phyloP scores from a whole-genome alignment of 1,284 basidiomycete genomes.

The Boletus sp. region DNA sequence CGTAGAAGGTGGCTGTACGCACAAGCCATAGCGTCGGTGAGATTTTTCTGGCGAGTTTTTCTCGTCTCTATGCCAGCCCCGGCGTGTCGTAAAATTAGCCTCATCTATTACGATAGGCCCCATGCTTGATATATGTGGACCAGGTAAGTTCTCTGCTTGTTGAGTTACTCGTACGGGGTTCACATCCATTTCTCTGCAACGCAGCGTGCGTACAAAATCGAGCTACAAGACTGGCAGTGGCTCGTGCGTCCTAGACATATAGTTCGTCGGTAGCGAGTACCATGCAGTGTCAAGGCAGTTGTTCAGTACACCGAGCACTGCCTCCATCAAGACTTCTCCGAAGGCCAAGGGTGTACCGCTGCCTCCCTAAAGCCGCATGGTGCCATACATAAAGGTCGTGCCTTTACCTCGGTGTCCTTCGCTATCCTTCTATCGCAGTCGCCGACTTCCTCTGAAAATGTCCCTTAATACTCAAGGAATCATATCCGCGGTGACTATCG shows the following conservation, averaged over 20 bases:
- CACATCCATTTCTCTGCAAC: neutral
- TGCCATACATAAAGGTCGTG: slow-evolving; percentile 27
- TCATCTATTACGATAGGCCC: no score
- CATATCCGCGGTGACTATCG: slow-evolving; percentile 58
- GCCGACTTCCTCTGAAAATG: slow-evolving; percentile 20
- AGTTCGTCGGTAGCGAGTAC: neutral
- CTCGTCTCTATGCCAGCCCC: neutral
- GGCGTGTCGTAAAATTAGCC: neutral
- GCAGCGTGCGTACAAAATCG: no score
- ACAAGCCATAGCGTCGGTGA: neutral
- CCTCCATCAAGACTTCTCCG: slow-evolving; percentile 16
- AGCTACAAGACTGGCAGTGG: neutral
- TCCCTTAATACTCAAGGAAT: slow-evolving; percentile 52
- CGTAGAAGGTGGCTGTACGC: neutral
- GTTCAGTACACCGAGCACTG: slow-evolving; percentile 10
- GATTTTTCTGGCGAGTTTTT: neutral
- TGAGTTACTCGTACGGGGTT: neutral
- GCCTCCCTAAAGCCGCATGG: slow-evolving; percentile 17
- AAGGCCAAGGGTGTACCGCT: slow-evolving; percentile 17
- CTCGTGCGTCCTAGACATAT: slow-evolving; percentile 1
- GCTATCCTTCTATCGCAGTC: slow-evolving; percentile 6
- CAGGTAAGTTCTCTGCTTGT: neutral
- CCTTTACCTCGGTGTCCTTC: slow-evolving; percentile 3
- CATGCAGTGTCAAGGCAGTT: neutral
- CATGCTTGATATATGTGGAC: no score